Percentiles rank a stretch among this genome's conserved stretches.
These are phyloP conservation scores for Populus tomentosa DNA, from an alignment of 441 rosid genomes.

Conservation along the genomic window DNA sequence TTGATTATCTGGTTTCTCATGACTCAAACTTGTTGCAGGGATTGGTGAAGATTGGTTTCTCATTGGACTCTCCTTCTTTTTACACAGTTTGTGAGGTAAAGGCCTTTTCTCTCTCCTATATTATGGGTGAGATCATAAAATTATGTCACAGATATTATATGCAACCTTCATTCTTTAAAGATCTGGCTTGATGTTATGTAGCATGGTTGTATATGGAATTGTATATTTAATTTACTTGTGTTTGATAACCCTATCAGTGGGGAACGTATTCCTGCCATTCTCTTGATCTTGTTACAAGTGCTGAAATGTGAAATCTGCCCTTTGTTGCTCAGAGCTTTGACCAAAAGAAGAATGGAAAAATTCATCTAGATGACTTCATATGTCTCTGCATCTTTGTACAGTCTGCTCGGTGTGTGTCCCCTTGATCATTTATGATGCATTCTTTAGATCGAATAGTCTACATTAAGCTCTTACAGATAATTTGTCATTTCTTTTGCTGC, in stretches of 20 bases:
- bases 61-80: constrained; percentile 60
- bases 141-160: background rate
- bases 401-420: constrained; percentile 48
- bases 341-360: constrained; percentile 52
- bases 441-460: background rate
- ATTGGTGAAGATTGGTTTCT: constrained; percentile 57
- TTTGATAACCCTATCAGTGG: background rate
- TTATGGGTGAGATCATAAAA: background rate
- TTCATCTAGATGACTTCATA: constrained; percentile 63
- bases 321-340: constrained; percentile 53
- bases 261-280: background rate
- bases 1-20: constrained; percentile 3
- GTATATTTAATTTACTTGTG: background rate
- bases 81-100: constrained; percentile 64
- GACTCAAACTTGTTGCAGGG: constrained; percentile 35
- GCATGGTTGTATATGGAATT: background rate
- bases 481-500: constrained; percentile 9
- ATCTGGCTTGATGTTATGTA: background rate
- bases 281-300: background rate
- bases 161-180: background rate
- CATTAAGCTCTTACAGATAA: background rate
- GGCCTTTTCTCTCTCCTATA: background rate
- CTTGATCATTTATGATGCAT: background rate
- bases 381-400: constrained; percentile 66
- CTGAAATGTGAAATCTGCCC: constrained; percentile 10